These are phyloP conservation scores for Pezicula radicicola DNA, from an alignment of 2,329 filamentous ascomycete species.

Conservation along the genomic window DNA sequence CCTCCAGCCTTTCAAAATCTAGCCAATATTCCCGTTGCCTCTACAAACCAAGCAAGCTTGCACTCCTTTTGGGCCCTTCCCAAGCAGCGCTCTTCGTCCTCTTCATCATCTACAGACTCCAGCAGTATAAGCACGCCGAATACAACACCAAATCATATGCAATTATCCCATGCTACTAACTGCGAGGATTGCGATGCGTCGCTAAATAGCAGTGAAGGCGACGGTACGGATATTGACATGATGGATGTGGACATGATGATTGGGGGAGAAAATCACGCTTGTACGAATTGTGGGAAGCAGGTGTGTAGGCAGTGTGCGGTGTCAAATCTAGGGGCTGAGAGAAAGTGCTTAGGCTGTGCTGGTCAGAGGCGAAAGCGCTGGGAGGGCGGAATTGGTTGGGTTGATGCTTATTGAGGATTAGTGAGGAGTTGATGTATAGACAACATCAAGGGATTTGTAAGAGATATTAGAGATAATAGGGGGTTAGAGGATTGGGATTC, in stretches of 20 bases:
- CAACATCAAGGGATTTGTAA: no score
- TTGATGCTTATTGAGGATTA: slow-evolving; percentile 1
- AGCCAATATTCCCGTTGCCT: slow-evolving; percentile 13
- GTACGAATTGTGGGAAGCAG: slow-evolving; percentile 48
- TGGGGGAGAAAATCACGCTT: slow-evolving; percentile 32
- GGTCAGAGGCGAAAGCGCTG: slow-evolving; percentile 28
- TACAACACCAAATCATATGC: slow-evolving; percentile 5
- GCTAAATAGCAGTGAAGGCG: slow-evolving; percentile 20
- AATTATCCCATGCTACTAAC: slow-evolving; percentile 28
- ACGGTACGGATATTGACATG: slow-evolving; percentile 13
- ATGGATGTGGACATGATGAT: slow-evolving; percentile 40
- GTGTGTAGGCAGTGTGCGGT: slow-evolving; percentile 60
- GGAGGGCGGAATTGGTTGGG: slow-evolving; percentile 12
- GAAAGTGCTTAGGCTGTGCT: slow-evolving; percentile 51
- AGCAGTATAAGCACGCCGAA: slow-evolving; percentile 11
- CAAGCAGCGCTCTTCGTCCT: slow-evolving; percentile 26
- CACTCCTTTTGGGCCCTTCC: slow-evolving; percentile 61
- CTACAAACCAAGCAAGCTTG: slow-evolving; percentile 46
- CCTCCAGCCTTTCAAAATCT: slow-evolving; percentile 11
- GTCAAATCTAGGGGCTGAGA: slow-evolving; percentile 52
- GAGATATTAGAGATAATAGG: neutral
- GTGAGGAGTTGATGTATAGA: no score
- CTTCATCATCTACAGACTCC: slow-evolving; percentile 23
- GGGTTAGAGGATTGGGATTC: slow-evolving; percentile 11
- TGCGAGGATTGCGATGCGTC: slow-evolving; percentile 53